Evolutionary conservation across 1,284 basidiomycete species (phyloP), one percentile per base, ranked within the genome.

Genomic region (Inonotus obliquus): DNA sequence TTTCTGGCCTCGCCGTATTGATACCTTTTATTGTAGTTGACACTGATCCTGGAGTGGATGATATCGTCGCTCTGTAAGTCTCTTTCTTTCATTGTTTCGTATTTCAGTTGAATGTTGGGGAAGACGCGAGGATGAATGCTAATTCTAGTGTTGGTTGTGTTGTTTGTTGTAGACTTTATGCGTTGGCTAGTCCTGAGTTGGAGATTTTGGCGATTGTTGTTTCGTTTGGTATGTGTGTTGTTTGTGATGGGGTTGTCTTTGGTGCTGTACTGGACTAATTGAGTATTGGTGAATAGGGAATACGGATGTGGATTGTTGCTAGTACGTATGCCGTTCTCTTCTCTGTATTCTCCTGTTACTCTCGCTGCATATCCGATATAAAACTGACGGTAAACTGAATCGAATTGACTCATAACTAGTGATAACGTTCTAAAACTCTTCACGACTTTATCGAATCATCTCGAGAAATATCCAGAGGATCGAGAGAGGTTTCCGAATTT

Each of bases 41-140:
- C 66, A 89, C 88, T 23, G 89, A 91, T 71, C 89, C 90, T n/a
- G 96, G 96, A 52, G 92, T 97, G 2, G 96, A 98, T 74, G 96
- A 98, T 72, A 81, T 86, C 41, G 73, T 96, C 51, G 94, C 94
- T 41, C 87, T 86, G 74, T 77, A 56, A 39, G 71, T 54, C 19
- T 4, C 9, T 4, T 32, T 9, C 32, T 4, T 32, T 32, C 4
- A 4, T 32, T 4, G 9, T 32, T 9, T 32, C 32, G 32, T 32
- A 32, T 32, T 44, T 17, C n/a, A 5, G 39, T 17, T 41, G 13
- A 17, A 44, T 13, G 38, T n/a, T 44, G 37, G 21, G 49, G 13
- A 14, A 11, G 76, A 29, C 29, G 49, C 25, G 13, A 25, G 13
- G 21, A 4, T 1, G 27, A 4, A 2, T 65, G 68, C 77, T 56